Base-by-base conservation (phyloP, 164 flowering plant species). In the Magnolia officinalis region DNA sequence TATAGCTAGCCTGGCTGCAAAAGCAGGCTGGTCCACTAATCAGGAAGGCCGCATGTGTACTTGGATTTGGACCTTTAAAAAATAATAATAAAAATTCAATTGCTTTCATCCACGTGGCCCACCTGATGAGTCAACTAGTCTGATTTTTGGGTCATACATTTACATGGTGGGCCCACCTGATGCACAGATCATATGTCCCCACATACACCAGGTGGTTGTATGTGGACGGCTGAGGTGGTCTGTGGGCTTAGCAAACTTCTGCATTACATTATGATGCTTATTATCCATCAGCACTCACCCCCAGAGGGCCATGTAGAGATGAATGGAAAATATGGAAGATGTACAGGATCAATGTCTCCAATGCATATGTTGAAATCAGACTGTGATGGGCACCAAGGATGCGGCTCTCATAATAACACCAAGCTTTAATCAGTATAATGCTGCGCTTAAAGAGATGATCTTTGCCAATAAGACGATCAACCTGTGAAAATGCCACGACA, bases 391-490 rank as follows among this genome's bases (percentile, higher is more conserved):
- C 97, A 72, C 98, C 98, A 69, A 96, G 93, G 75, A 94, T 90
- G 37, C 97, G 97, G 74, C 98, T 95, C 79, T 92, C 99, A 79
- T 93, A 92, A 80, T 90, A 95, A 79, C 97, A 96, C 99, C 99
- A 96, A 16, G 99, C 94, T 78, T 96, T 96, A 19, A 92, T 90
- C 74, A 96, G 81, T 76, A 94, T 88, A 71, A 96, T 90, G 80
- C 98, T 96, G 70, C 94, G 92, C 79, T 96, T 96, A 71, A 96
- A 92, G 16, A 94, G 89, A 84, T 94, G 89, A 64, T 90, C 86
- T 78, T 88, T 91, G 11, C 93, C 95, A 79, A 92, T 90, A 23
- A 86, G 82, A 52, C 81, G 84, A 83, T 96, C 97, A 72, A 92
- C 90, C 98, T 96, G 87, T 64, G 66, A 29, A 75, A 73, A 66